phyloP scores from a whole-genome alignment of 768 basidiomycete species.

The Tylopilus plumbeoviolaceoides region DNA sequence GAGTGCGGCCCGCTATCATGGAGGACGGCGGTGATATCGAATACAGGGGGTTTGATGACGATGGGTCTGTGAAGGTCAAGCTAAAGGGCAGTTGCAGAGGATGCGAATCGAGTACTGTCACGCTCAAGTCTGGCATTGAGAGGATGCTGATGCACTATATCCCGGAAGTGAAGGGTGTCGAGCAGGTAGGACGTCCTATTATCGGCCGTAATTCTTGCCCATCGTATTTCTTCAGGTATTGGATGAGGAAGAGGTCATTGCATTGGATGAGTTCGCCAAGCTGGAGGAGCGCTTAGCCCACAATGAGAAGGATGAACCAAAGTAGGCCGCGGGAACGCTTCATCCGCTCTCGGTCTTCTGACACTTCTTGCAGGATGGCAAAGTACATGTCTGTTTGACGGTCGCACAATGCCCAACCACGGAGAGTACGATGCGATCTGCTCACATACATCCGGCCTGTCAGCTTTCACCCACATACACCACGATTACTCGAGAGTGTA shows the following conservation, averaged over 20 bases:
- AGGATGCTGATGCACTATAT: constrained; percentile 99
- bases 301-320: constrained; percentile 41
- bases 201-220: background rate
- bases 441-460: background rate
- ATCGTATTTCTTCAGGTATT: constrained; percentile 53
- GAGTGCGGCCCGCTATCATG: constrained; percentile 96
- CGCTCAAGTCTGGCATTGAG: constrained; percentile 95
- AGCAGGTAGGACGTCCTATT: constrained; percentile 52
- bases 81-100: constrained; percentile 97
- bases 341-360: background rate
- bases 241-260: constrained; percentile 85
- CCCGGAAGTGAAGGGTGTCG: constrained; percentile 89
- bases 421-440: background rate
- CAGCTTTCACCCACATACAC: background rate
- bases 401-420: background rate
- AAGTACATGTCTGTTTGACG: constrained; percentile 74
- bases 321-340: constrained; percentile 35
- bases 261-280: constrained; percentile 85
- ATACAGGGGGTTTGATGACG: constrained; percentile 85
- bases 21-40: constrained; percentile 99
- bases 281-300: constrained; percentile 65
- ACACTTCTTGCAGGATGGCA: constrained; percentile 53
- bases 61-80: constrained; percentile 79
- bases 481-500: background rate
- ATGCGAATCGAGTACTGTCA: constrained; percentile 90